Conservation (phyloP, 495 filamentous ascomycete species). For the Lasiosphaeris hirsuta region DNA sequence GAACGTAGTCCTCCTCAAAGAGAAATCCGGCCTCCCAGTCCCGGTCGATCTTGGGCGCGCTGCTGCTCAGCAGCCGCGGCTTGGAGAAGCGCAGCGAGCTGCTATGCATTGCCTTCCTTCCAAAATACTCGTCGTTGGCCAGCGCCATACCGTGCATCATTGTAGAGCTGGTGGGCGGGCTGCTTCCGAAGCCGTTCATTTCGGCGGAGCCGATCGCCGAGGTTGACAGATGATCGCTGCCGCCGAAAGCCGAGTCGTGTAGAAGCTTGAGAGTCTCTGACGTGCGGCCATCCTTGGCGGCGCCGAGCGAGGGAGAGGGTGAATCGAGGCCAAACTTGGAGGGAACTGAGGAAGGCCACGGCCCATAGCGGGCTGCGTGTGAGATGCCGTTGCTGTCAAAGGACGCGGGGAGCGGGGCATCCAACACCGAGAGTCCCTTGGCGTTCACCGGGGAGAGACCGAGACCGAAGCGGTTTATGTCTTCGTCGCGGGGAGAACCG, state of each 20-base stretch:
- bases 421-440: constrained; percentile 76
- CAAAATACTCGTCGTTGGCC: constrained; percentile 59
- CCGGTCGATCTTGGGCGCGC: constrained; percentile 64
- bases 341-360: constrained; percentile 89
- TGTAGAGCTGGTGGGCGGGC: constrained; percentile 59
- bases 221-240: constrained; percentile 40
- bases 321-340: constrained; percentile 91
- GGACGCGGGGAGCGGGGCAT: constrained; percentile 90
- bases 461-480: constrained; percentile 52
- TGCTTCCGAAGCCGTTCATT: constrained; percentile 48
- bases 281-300: constrained; percentile 54
- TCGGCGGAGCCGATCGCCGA: constrained; percentile 52
- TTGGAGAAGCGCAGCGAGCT: constrained; percentile 62
- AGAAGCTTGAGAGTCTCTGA: constrained; percentile 75
- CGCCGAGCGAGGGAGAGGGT: constrained; percentile 69
- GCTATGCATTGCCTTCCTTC: constrained; percentile 80
- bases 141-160: constrained; percentile 32
- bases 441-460: constrained; percentile 70
- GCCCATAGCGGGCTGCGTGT: constrained; percentile 81
- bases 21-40: constrained; percentile 85
- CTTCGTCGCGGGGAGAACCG: constrained; percentile 83
- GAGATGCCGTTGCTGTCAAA: constrained; percentile 97
- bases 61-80: constrained; percentile 73
- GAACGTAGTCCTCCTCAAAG: constrained; percentile 91
- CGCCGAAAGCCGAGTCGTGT: constrained; percentile 81